phyloP scores from a whole-genome alignment of 148 eudicot species.

The Cornus controversa region DNA sequence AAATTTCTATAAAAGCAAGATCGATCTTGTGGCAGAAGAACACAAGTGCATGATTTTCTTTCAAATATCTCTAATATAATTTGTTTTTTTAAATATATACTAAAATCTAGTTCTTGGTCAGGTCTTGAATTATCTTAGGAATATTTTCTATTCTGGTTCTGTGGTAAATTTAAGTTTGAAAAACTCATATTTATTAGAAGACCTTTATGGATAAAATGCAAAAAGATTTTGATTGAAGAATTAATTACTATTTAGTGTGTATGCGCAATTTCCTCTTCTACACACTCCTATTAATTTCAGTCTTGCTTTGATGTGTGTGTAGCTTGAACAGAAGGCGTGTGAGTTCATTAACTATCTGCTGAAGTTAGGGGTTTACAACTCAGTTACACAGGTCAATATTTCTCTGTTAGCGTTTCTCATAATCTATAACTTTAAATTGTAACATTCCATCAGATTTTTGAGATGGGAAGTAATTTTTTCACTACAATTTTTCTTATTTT shows the following conservation, averaged over 20 bases:
- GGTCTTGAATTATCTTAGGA: too few relatives aligned
- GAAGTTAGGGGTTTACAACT: conserved; percentile 35
- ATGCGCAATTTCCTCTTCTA: not conserved
- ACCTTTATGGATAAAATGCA: too few relatives aligned
- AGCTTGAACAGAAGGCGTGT: conserved; percentile 35
- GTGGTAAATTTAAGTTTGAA: too few relatives aligned
- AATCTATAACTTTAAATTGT: not conserved
- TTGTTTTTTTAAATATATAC: too few relatives aligned
- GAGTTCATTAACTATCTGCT: conserved; percentile 34
- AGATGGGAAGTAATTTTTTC: not conserved
- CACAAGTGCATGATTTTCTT: too few relatives aligned
- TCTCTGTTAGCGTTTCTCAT: not conserved
- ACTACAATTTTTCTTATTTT: not conserved
- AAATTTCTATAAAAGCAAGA: too few relatives aligned
- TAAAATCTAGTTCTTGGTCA: too few relatives aligned
- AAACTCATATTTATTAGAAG: too few relatives aligned
- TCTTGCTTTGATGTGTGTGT: conserved; percentile 19
- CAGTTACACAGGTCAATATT: conserved; percentile 38
- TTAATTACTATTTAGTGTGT: not conserved
- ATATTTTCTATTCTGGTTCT: too few relatives aligned
- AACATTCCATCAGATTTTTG: not conserved
- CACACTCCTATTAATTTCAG: not conserved
- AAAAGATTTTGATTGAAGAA: too few relatives aligned
- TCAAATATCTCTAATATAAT: too few relatives aligned
- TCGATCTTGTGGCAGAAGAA: too few relatives aligned